These are phyloP conservation scores for Neurospora africana DNA, from an alignment of 495 filamentous ascomycete species.

Conservation along the genomic window DNA sequence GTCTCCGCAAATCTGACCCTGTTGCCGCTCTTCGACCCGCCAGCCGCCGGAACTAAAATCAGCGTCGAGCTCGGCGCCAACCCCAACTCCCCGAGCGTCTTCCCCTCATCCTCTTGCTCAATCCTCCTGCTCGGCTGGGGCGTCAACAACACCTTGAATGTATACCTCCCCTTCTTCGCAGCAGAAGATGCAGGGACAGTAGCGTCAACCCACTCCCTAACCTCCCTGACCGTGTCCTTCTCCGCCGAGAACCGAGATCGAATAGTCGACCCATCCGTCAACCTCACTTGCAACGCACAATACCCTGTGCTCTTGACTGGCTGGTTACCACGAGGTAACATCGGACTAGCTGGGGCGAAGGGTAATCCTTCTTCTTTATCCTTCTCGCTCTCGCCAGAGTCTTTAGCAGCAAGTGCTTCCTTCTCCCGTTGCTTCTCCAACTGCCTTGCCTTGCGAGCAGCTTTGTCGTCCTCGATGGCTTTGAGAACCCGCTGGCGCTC, in stretches of 20 bases:
- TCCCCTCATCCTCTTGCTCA: constrained; percentile 60
- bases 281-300: constrained; percentile 66
- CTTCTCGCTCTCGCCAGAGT: constrained; percentile 1
- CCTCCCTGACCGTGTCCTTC: constrained; percentile 53
- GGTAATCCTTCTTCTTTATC: background rate
- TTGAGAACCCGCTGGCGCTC: constrained; percentile 52
- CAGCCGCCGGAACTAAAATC: constrained; percentile 47
- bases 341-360: constrained; percentile 10
- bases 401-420: background rate
- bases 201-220: constrained; percentile 68
- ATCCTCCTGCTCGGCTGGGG: constrained; percentile 67
- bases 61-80: constrained; percentile 71
- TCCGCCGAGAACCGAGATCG: constrained; percentile 55
- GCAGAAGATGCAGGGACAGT: constrained; percentile 25
- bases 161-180: constrained; percentile 36
- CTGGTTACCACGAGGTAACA: constrained; percentile 1
- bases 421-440: constrained; percentile 35
- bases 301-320: constrained; percentile 11
- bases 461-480: constrained; percentile 58
- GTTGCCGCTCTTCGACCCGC: background rate
- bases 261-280: constrained; percentile 76
- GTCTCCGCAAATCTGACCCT: constrained; percentile 15
- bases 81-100: constrained; percentile 53
- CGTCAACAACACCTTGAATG: constrained; percentile 73
- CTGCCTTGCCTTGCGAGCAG: constrained; percentile 45